These are phyloP conservation scores for Pseudonectria foliicola DNA, from an alignment of 2,329 filamentous ascomycete genomes.

Conservation along the genomic window DNA sequence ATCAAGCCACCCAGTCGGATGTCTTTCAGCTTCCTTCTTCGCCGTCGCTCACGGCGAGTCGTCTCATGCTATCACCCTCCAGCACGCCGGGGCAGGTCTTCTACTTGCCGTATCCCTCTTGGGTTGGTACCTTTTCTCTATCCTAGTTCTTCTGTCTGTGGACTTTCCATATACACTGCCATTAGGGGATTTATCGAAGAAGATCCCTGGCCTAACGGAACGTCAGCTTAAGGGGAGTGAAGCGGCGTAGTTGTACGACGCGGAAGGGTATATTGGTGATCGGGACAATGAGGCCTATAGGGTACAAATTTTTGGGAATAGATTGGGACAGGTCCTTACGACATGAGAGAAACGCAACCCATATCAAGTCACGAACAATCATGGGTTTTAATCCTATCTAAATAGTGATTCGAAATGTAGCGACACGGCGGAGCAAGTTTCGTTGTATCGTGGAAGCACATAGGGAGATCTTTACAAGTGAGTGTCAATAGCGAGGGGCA, in stretches of 20 bases:
- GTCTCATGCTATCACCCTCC: conserved; percentile 10
- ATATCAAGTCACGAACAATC: too few relatives aligned
- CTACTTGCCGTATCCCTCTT: conserved; percentile 21
- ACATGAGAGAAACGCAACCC: too few relatives aligned
- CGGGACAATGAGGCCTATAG: too few relatives aligned
- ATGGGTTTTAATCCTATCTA: too few relatives aligned
- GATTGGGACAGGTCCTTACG: too few relatives aligned
- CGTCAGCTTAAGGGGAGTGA: conserved; percentile 2
- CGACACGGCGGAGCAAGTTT: too few relatives aligned
- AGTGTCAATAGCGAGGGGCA: too few relatives aligned
- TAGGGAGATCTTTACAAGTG: too few relatives aligned
- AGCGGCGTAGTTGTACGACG: conserved; percentile 6
- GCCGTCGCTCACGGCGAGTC: conserved; percentile 14
- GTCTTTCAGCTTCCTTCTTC: conserved; percentile 25
- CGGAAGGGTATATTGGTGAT: too few relatives aligned
- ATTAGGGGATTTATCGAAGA: conserved; percentile 41
- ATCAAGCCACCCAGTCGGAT: conserved; percentile 14
- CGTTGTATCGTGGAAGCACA: too few relatives aligned
- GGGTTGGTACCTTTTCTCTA: conserved; percentile 45
- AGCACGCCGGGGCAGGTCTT: conserved; percentile 22
- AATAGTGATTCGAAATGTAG: too few relatives aligned
- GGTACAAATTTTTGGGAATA: too few relatives aligned
- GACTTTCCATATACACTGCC: conserved; percentile 45
- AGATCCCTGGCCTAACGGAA: conserved; percentile 24
- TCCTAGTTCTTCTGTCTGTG: conserved; percentile 39